A percentile compares a stretch with the other conserved stretches of the same genome.
These are phyloP conservation scores for Kwoniella shandongensis DNA, from an alignment of 768 basidiomycete genomes.

Conservation along the genomic window DNA sequence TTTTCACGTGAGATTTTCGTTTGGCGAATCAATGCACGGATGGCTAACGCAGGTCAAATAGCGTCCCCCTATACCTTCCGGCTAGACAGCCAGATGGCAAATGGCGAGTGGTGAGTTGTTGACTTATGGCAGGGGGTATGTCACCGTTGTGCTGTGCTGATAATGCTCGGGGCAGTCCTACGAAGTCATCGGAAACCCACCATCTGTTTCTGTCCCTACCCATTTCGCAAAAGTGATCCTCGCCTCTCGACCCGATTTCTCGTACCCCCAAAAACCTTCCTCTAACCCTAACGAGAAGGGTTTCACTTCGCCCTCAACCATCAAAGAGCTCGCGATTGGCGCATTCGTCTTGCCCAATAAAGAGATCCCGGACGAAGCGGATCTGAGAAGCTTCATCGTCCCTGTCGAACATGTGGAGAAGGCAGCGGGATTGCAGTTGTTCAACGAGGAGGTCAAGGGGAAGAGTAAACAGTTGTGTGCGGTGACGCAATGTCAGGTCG, in stretches of 20 bases:
- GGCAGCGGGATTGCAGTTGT: slow-evolving; percentile 60
- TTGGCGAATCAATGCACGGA: too few species aligned
- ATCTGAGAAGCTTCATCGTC: slow-evolving; percentile 75
- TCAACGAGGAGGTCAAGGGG: slow-evolving; percentile 39
- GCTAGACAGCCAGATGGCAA: slow-evolving; percentile 82
- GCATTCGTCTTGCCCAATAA: slow-evolving; percentile 96
- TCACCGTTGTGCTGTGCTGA: neutral
- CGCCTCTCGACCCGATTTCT: slow-evolving; percentile 68
- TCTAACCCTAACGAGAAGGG: slow-evolving; percentile 19
- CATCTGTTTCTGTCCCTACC: slow-evolving; percentile 88
- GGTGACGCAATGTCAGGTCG: slow-evolving; percentile 80
- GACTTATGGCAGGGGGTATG: too few species aligned
- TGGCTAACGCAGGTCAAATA: slow-evolving; percentile 10
- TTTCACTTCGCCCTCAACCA: slow-evolving; percentile 50
- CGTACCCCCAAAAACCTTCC: slow-evolving; percentile 62
- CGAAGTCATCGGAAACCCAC: slow-evolving; percentile 91
- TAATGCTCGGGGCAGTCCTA: too few species aligned
- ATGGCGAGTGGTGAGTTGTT: slow-evolving; percentile 79
- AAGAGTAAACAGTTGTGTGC: slow-evolving; percentile 72
- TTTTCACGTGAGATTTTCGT: slow-evolving; percentile 68
- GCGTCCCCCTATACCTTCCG: slow-evolving; percentile 90
- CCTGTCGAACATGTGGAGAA: slow-evolving; percentile 89
- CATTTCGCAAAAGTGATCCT: slow-evolving; percentile 97
- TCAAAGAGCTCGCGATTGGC: slow-evolving; percentile 77
- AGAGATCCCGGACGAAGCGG: slow-evolving; percentile 78